Evolutionary conservation across 2,329 filamentous ascomycete genomes (phyloP).

Genomic region (Exophiala sideris): DNA sequence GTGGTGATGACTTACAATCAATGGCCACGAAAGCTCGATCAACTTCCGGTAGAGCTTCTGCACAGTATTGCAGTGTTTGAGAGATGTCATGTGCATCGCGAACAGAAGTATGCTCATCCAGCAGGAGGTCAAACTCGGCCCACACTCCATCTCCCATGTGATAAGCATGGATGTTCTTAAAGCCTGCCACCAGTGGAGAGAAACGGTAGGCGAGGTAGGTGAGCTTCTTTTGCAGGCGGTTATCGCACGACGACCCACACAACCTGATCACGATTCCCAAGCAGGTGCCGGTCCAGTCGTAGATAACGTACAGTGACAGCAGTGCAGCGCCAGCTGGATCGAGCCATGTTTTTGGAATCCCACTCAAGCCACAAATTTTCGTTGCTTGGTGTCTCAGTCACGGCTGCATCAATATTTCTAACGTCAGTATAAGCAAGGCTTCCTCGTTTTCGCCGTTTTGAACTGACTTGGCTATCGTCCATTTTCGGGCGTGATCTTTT

Average conservation of each 20-base stretch:
- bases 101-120: conserved; percentile 53
- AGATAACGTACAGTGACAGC: conserved; percentile 65
- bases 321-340: conserved; percentile 60
- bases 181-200: conserved; percentile 51
- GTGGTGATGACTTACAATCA: conserved; percentile 41
- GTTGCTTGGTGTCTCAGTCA: too few relatives aligned
- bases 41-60: conserved; percentile 46
- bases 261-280: conserved; percentile 58
- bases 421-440: too few relatives aligned
- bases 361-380: too few relatives aligned
- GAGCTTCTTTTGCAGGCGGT: conserved; percentile 54
- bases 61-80: conserved; percentile 61
- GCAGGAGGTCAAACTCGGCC: conserved; percentile 59
- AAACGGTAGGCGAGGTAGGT: conserved; percentile 59
- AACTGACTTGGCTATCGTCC: too few relatives aligned
- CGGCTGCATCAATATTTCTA: too few relatives aligned
- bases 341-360: conserved; percentile 47
- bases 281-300: conserved; percentile 64
- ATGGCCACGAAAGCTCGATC: conserved; percentile 52
- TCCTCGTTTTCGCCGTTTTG: too few relatives aligned
- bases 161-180: conserved; percentile 56
- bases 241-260: conserved; percentile 55
- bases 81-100: conserved; percentile 57
- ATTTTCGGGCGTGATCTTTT: too few relatives aligned
- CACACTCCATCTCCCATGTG: conserved; percentile 62